These are phyloP conservation scores for Hysterangium stoloniferum DNA, from an alignment of 768 basidiomycete genomes.

Conservation along the genomic window DNA sequence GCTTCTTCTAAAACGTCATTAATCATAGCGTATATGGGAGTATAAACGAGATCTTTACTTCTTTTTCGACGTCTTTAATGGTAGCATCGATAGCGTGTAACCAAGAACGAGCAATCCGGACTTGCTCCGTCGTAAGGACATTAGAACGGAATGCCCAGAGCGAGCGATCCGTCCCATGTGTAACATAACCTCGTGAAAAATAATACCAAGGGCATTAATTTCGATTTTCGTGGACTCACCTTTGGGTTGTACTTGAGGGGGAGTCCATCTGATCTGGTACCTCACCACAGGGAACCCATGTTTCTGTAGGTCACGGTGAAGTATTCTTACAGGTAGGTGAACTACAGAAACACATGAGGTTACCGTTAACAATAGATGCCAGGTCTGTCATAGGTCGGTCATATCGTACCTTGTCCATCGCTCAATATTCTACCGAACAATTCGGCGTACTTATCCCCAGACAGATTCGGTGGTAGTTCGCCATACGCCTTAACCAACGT, in stretches of 20 bases:
- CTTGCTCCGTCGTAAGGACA: slow-evolving; percentile 38
- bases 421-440: slow-evolving; percentile 55
- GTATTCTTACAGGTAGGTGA: slow-evolving; percentile 55
- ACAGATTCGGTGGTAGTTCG: slow-evolving; percentile 32
- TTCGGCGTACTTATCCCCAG: slow-evolving; percentile 34
- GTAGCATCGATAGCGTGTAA: slow-evolving; percentile 42
- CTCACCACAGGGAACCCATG: slow-evolving; percentile 57
- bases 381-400: neutral
- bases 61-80: slow-evolving; percentile 31
- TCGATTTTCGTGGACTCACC: slow-evolving; percentile 31
- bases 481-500: slow-evolving; percentile 39
- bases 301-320: slow-evolving; percentile 49
- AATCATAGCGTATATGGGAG: neutral
- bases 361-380: neutral
- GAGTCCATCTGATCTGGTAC: slow-evolving; percentile 65
- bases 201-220: neutral
- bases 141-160: slow-evolving; percentile 56
- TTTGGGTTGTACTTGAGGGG: slow-evolving; percentile 45
- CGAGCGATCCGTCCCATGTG: slow-evolving; percentile 57
- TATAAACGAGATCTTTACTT: slow-evolving; percentile 12
- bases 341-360: slow-evolving; percentile 30
- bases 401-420: slow-evolving; percentile 36
- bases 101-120: slow-evolving; percentile 46
- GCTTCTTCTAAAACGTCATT: slow-evolving; percentile 14
- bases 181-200: slow-evolving; percentile 47